phyloP scores from a whole-genome alignment of 1,284 basidiomycete species.

The Ceratobasidium sp. region DNA sequence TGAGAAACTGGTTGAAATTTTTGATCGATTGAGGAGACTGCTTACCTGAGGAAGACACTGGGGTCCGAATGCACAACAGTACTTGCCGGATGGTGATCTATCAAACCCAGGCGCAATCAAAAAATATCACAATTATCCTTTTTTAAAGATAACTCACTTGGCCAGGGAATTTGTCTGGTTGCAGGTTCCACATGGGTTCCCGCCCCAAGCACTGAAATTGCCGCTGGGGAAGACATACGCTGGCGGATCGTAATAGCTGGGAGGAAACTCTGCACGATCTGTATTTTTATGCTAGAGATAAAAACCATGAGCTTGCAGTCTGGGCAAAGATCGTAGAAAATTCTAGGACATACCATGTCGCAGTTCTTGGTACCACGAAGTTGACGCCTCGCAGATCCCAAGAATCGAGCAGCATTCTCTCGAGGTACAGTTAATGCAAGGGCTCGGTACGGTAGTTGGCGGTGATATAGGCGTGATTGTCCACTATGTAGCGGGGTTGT shows the following conservation, averaged over 20 bases:
- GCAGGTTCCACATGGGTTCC: background rate
- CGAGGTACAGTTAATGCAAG: slow-evolving; percentile 3
- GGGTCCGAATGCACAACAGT: no score
- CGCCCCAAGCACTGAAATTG: no score
- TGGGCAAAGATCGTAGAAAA: background rate
- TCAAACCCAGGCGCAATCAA: background rate
- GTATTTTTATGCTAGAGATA: background rate
- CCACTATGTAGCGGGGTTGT: no score
- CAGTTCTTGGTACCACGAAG: slow-evolving; percentile 5
- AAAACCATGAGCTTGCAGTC: background rate
- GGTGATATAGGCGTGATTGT: background rate
- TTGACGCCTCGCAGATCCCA: background rate
- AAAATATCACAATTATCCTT: no score
- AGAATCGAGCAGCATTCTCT: background rate
- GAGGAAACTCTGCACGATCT: background rate
- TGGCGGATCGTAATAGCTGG: background rate
- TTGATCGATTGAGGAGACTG: no score
- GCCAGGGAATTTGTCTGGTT: background rate
- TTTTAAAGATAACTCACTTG: background rate
- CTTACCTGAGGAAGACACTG: background rate
- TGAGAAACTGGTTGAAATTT: background rate
- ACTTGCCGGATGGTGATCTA: no score
- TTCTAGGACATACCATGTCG: background rate
- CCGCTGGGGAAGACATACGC: no score
- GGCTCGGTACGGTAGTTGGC: background rate